These are phyloP conservation scores for Spathaspora boniae DNA, from an alignment of 805 yeast genomes.

Conservation along the genomic window DNA sequence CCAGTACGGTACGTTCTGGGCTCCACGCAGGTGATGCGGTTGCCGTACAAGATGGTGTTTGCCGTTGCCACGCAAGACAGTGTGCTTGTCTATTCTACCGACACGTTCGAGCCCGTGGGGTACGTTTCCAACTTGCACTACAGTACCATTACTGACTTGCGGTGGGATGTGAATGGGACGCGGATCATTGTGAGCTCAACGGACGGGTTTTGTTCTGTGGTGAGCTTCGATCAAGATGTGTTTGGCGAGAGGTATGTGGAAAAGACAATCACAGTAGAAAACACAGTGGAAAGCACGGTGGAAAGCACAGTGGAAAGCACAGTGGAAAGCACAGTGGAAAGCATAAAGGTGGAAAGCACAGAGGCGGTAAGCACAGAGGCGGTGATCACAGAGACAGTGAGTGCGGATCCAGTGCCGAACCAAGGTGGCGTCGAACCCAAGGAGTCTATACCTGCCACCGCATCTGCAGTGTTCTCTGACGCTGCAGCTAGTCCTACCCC, in stretches of 20 bases:
- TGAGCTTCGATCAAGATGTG: slow-evolving; percentile 49
- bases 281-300: too few relatives aligned
- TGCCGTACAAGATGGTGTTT: slow-evolving; percentile 80
- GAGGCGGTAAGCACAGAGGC: too few relatives aligned
- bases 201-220: slow-evolving; percentile 85
- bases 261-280: too few relatives aligned
- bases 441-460: too few relatives aligned
- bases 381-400: neutral
- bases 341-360: too few relatives aligned
- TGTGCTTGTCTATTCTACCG: slow-evolving; percentile 77
- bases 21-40: slow-evolving; percentile 34
- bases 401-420: too few relatives aligned
- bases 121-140: slow-evolving; percentile 79
- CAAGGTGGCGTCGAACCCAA: too few relatives aligned
- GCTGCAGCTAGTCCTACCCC: too few relatives aligned
- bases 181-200: slow-evolving; percentile 74
- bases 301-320: too few relatives aligned
- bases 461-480: too few relatives aligned
- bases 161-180: slow-evolving; percentile 80
- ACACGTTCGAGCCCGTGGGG: slow-evolving; percentile 59
- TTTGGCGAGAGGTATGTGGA: slow-evolving; percentile 46
- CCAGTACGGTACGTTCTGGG: slow-evolving; percentile 53
- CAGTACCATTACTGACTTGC: slow-evolving; percentile 79
- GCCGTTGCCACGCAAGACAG: slow-evolving; percentile 93
- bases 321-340: too few relatives aligned